Conservation (phyloP, 192 early-diverging fungal genomes). For the Diversispora eburnea region DNA sequence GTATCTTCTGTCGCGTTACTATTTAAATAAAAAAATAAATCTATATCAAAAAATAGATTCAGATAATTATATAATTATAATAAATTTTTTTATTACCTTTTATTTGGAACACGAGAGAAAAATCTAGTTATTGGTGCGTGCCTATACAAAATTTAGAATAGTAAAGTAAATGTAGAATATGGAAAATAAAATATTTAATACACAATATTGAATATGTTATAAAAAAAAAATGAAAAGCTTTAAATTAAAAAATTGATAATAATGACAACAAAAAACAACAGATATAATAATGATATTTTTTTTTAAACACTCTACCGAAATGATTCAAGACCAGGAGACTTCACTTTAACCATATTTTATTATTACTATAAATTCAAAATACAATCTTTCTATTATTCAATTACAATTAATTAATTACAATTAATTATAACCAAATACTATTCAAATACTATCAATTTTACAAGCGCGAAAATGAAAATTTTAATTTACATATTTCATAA, state of each 20-base stretch:
- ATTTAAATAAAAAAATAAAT: background rate
- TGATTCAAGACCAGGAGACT: background rate
- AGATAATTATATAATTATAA: background rate
- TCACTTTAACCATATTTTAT: background rate
- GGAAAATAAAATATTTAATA: background rate
- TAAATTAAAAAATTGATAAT: background rate
- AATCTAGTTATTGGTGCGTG: background rate
- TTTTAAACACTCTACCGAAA: background rate
- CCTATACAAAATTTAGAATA: background rate
- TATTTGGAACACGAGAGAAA: constrained; percentile 3
- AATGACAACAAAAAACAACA: background rate
- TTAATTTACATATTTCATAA: no score
- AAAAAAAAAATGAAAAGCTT: background rate
- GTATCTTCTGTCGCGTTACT: background rate
- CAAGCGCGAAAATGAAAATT: no score
- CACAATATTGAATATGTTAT: no score
- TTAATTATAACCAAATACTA: no score
- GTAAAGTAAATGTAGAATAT: no score
- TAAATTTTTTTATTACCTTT: background rate
- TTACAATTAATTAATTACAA: no score
- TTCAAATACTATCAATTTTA: no score
- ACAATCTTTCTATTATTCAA: no score
- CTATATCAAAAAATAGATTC: background rate
- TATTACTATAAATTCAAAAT: no score
- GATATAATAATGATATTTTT: background rate